These are phyloP conservation scores for Linaria vulgaris DNA, from an alignment of 257 asterid species.

Conservation along the genomic window DNA sequence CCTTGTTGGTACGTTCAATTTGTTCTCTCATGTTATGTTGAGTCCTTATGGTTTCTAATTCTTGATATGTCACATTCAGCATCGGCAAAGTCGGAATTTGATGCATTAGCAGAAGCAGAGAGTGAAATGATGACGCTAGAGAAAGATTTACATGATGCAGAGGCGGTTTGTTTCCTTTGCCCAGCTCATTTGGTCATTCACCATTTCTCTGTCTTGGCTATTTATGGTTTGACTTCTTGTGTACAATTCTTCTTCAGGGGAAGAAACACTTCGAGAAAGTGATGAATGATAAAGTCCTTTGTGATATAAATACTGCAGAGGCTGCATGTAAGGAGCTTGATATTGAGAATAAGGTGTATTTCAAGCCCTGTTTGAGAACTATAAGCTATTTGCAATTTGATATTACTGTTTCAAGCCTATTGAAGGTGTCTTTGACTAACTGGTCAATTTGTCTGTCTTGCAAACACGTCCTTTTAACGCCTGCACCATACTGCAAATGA, in stretches of 20 bases:
- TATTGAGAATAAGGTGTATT: slow-evolving; percentile 57
- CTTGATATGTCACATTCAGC: slow-evolving; percentile 38
- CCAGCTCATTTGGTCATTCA: slow-evolving; percentile 20
- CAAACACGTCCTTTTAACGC: background rate
- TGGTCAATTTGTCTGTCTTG: slow-evolving; percentile 16
- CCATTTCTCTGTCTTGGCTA: slow-evolving; percentile 11
- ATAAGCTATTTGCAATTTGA: slow-evolving; percentile 18
- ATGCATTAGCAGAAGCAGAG: slow-evolving; percentile 72
- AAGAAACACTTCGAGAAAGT: slow-evolving; percentile 56
- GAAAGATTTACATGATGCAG: slow-evolving; percentile 47
- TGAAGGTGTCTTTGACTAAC: slow-evolving; percentile 4
- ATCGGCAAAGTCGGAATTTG: slow-evolving; percentile 65
- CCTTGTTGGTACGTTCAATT: slow-evolving; percentile 59
- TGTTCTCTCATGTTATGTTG: slow-evolving; percentile 19
- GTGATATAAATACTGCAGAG: slow-evolving; percentile 52
- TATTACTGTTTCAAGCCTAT: slow-evolving; percentile 11
- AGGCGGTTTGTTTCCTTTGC: slow-evolving; percentile 43
- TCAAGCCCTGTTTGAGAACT: slow-evolving; percentile 25
- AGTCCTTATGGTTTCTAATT: slow-evolving; percentile 21
- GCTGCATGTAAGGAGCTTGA: slow-evolving; percentile 57
- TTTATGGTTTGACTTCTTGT: slow-evolving; percentile 11
- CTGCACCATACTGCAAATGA: slow-evolving; percentile 11
- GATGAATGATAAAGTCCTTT: slow-evolving; percentile 56
- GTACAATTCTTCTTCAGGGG: slow-evolving; percentile 42
- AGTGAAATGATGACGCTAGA: slow-evolving; percentile 52